Evolutionary conservation across 148 eudicot species (phyloP), one percentile per base, ranked within the genome.

Genomic region (Cornus controversa): DNA sequence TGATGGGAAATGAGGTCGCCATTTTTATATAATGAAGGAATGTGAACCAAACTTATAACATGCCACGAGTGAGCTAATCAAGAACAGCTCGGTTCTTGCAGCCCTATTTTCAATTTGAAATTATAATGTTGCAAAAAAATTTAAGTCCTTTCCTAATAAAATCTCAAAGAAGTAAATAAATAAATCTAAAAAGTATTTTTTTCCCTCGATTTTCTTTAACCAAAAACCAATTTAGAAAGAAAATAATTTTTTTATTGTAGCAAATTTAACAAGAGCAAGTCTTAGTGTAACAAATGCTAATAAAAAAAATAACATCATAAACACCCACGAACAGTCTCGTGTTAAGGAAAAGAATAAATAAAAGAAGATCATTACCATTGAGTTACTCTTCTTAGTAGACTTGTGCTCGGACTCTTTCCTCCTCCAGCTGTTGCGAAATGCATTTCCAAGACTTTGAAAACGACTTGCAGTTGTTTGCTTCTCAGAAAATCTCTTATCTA

Each of bases 401-500:
- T 75, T 88, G 70, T 69, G 69, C 36, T 89, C 98, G 34, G 85
- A 42, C 10, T 89, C 90, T 77, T 84, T 92, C 71, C 85, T 87
- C 71, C 87, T 90, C 94, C 94, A 89, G 86, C 91, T 91, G 72
- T 86, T 82, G 31, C 96, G 91, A 81, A 96, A 88, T 67, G 92
- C 94, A 23, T 86, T 88, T 26, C 92, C 94, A 6, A 90, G 73
- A 50, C 93, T 90, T 2, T 90, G 80, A 63, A 87, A 85, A 25
- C 92, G 92, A 69, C 78, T 78, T 54, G 83, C 80, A 25, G 82
- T 85, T 40, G 77, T 73, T 73, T 89, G 96, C 75, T 96, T 95
- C 36, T 91, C 91, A 23, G 78, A 79, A 8, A 79, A 76, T 83
- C 82, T 92, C 87, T 84, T 92, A 68, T 94, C 96, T 26, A 75